Evolutionary conservation across 805 yeast genomes (phyloP), one percentile per base, ranked within the genome.

Genomic region (Candida fluviatilis): DNA sequence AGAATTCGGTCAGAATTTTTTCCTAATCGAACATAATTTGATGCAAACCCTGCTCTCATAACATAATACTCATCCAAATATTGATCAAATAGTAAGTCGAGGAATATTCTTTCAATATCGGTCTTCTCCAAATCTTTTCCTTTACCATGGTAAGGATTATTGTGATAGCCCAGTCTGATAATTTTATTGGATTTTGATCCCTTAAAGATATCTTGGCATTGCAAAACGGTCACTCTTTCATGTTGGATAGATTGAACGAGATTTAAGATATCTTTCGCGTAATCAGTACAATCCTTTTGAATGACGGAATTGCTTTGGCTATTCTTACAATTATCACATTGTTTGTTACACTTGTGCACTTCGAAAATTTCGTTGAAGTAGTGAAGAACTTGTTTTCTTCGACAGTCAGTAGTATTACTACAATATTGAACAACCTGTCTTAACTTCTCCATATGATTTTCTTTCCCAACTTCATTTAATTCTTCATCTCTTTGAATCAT

Each of bases 341-440:
- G 74, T 42, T 77, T 76, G 11, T 66, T 58, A 56, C 99, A 93
- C 13, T 71, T 63, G 16, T 58, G 64, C 7, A 83, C 69, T 43
- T 85, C 77, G 54, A 91, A 90, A 4, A 63, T 64, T 55, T 93
- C 99, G 59, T 87, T 86, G 64, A 93, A 93, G 54, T 90, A 93
- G 36, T 86, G 91, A 36, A 93, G 67, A 2, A 93, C 95, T 49
- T 89, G 90, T 50, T 80, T 77, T 45, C 98, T 73, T 39, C 99
- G 76, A 57, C 99, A 93, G 57, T 90, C 97, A 3, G 90, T 80
- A 8, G 74, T 71, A 57, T 93, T 91, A 45, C 90, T 96, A 62
- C 98, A 91, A 55, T 88, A 93, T 54, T 84, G 90, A 47, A 86
- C 78, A 11, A 93, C 96, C 47, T 87, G 88, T 38, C 85, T 73